Base-by-base conservation (phyloP, 805 yeast species). In the Yamadazyma laniorum region DNA sequence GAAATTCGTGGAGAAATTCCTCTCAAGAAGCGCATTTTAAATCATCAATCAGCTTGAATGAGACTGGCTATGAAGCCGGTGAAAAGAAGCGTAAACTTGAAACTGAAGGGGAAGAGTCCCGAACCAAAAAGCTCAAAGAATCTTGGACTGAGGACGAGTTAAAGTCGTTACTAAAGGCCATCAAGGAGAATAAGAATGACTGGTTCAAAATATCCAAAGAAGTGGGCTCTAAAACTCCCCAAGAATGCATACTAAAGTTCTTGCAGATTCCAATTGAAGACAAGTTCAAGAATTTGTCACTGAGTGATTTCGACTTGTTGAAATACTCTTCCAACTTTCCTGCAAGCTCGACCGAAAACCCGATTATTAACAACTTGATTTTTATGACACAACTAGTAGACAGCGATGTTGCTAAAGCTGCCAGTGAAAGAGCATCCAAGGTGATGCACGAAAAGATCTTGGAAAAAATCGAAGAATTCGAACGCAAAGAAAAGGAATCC, bases 321-420 rank as follows among this genome's bases (percentile, higher is more conserved):
- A 85, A 82, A 55, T 88, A 76, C 58, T 82, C 91, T 4, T 83
- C 95, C 3, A 84, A 87, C 57, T 72, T 91, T 35, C 96, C 98
- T 11, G 82, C 86, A 34, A 78, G 87, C 25, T 77, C 87, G 30
- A 78, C 82, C 19, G 98, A 93, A 50, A 93, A 93, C 59, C 99
- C 99, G 2, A 89, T 93, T 3, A 74, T 93, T 67, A 83, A 95
- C 25, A 91, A 95, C n/a, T 74, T 93, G 45, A 82, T 96, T 11
- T 93, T 90, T 60, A 68, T 93, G 61, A 80, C 90, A 0, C 81
- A 87, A 26, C 63, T 90, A 34, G 95, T 89, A 13, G 96, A 91
- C 52, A 84, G 91, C 9, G 83, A 82, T 28, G 85, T 85, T 16
- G 96, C 91, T 0, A 79, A 80, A 39, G 88, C 90, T 8, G 95